phyloP scores from a whole-genome alignment of 2,329 filamentous ascomycete species.

The Pseudopithomyces chartarum region DNA sequence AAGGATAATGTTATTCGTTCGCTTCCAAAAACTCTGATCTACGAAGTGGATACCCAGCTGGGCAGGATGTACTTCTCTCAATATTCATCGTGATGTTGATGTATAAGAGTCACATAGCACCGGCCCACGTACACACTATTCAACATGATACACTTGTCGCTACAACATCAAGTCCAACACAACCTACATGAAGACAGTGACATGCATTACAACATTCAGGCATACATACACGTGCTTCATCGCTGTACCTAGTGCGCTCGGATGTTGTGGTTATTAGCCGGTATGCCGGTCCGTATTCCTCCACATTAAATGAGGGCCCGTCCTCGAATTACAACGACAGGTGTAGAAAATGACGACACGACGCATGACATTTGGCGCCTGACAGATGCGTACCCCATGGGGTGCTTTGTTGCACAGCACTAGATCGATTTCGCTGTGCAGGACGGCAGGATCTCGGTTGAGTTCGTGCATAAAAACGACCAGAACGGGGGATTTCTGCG shows the following conservation, averaged over 20 bases:
- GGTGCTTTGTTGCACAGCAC: not conserved
- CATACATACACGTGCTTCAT: no score
- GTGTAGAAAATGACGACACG: not conserved
- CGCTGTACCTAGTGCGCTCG: not conserved
- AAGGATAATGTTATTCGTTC: not conserved
- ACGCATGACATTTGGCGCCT: not conserved
- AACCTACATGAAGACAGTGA: no score
- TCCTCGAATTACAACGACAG: not conserved
- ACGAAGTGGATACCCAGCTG: not conserved
- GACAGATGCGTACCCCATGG: constrained; percentile 4
- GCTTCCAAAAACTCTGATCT: not conserved
- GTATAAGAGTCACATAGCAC: no score
- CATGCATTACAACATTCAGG: no score
- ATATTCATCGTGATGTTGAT: no score
- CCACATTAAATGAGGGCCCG: not conserved
- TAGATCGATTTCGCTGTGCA: not conserved
- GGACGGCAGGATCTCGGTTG: not conserved
- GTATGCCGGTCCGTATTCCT: constrained; percentile 5
- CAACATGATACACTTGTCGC: no score
- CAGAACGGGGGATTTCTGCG: no score
- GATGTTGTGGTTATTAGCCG: constrained; percentile 1
- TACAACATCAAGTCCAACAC: no score
- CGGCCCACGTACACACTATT: no score
- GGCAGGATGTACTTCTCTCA: no score
- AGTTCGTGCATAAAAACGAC: no score